Base-by-base conservation (phyloP, 495 filamentous ascomycete genomes). In the Lasiosphaeria miniovina region DNA sequence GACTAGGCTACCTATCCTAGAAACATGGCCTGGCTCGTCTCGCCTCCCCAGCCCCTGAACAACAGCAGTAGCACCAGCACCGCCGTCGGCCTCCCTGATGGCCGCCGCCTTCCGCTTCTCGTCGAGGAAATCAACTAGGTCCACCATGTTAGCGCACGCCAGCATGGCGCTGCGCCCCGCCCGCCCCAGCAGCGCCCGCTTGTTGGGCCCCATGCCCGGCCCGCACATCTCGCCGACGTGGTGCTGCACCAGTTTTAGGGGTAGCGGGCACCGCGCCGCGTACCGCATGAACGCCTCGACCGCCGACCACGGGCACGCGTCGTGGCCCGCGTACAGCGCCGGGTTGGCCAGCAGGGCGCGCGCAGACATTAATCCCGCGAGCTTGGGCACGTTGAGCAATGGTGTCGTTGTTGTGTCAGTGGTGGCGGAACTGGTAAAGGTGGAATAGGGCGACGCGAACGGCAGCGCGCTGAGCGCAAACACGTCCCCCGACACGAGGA, bases 171-270 rank as follows among this genome's bases (percentile, higher is more conserved):
- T 66, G 61, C 84, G 71, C 68, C 85, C 81, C 67, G 74, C 75
- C 64, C 77, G 83, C 10, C 50, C 73, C 57, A 88, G 62, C 61
- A 87, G 62, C 6, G 77, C 69, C 1, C 57, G 62, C 65, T 76
- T 75, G 68, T 74, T 68, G 11, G 68, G 71, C 5, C 75, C 76
- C 68, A 78, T 71, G n/a, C 78, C 82, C 15, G 78, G 77, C 12
- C 71, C 75, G 60, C 76, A 79, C 86, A 89, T 88, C 75, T 88
- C 84, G 45, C 69, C 77, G 31, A 88, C 59, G 70, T 89, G 86
- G 66, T 89, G 86, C 57, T 81, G 71, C 46, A 79, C 76, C 49
- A 89, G 69, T 70, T 82, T 83, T 46, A 80, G 80, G 4, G 84
- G 86, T 2, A 89, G 67, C 35, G 84, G 82, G 5, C 67, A 72